Evolutionary conservation across 1,284 basidiomycete genomes (phyloP), one percentile per base, ranked within the genome.

Genomic region (Tilletia indica): DNA sequence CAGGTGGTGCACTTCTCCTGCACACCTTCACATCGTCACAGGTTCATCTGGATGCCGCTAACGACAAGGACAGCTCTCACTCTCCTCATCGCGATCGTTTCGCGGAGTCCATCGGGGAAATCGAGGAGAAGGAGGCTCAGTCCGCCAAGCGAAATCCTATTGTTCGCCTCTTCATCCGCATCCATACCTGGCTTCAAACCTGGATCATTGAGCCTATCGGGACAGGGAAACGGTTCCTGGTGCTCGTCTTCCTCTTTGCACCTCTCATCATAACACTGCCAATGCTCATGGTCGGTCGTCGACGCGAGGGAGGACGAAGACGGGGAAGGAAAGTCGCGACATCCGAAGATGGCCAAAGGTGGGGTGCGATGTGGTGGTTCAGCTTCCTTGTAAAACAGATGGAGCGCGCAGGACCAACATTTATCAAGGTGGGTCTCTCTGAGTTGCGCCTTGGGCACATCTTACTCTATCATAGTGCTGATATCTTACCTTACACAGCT

Each of bases 331-430:
- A 76, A 47, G 74, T 61, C 38, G 72, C 58, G 51, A 71, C 25
- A 31, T 70, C 38, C 54, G 67, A 58, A 49, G 73, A 79, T 16
- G 80, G 81, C 21, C 76, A 80, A 34, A 73, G 82, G 19, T 81
- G 79, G 76, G 82, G 82, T 16, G 81, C 82, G 4, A 69, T 80
- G 34, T 97, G 93, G 94, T 99, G 97, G 97, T 99, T 97, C 84
- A 88, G 88, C 21, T 89, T 94, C 73, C 87, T 99, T 8, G 94
- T 96, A 16, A 86, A 87, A 70, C 91, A 91, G 83, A 98, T 99
- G 95, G 91, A 96, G 85, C 87, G 90, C 11, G 96, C 96, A 4
- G 97, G 97, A 0, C 97, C 97, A 3, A 97, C 94, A 0, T 99
- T 99, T 84, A 94, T 94, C 86, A 99, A 99, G 89, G 93, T 92